A percentile compares a stretch with the other conserved stretches of the same genome.
These are phyloP conservation scores for Lachnellula subtilissima DNA, from an alignment of 2,329 filamentous ascomycete genomes.

Conservation along the genomic window DNA sequence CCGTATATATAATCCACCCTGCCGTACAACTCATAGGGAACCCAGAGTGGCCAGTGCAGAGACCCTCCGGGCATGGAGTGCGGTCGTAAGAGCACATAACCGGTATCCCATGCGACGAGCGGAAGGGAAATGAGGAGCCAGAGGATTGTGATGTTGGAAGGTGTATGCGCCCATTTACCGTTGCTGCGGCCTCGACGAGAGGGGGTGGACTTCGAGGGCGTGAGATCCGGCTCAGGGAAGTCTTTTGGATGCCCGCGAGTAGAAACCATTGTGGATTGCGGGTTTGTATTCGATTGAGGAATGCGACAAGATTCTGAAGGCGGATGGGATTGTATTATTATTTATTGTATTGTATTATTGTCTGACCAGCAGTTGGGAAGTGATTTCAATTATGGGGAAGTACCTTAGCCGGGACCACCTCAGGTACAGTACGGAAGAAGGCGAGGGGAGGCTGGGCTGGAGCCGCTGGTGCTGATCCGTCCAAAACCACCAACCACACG, in stretches of 20 bases:
- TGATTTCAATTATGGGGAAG: not conserved
- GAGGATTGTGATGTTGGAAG: constrained; percentile 51
- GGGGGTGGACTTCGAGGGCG: constrained; percentile 17
- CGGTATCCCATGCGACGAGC: constrained; percentile 61
- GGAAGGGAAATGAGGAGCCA: constrained; percentile 62
- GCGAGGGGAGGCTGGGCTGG: not conserved
- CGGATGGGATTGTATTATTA: too few relatives aligned
- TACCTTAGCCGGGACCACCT: not conserved
- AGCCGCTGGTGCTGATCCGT: not conserved
- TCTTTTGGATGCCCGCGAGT: constrained; percentile 50
- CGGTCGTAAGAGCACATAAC: constrained; percentile 61
- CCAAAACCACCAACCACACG: constrained; percentile 6
- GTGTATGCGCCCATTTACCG: constrained; percentile 52
- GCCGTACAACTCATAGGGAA: constrained; percentile 62
- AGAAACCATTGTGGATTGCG: constrained; percentile 45
- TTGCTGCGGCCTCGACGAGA: constrained; percentile 20
- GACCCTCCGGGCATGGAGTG: constrained; percentile 62
- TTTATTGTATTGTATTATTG: not conserved
- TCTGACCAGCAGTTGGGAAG: not conserved
- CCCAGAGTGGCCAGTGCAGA: constrained; percentile 58
- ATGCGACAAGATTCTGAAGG: too few relatives aligned
- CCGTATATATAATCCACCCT: constrained; percentile 63
- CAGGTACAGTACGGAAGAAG: too few relatives aligned
- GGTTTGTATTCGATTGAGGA: not conserved
- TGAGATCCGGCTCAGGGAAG: constrained; percentile 36